Conservation (phyloP, 31 red algal species). For the Bonnemaisonia californica region DNA sequence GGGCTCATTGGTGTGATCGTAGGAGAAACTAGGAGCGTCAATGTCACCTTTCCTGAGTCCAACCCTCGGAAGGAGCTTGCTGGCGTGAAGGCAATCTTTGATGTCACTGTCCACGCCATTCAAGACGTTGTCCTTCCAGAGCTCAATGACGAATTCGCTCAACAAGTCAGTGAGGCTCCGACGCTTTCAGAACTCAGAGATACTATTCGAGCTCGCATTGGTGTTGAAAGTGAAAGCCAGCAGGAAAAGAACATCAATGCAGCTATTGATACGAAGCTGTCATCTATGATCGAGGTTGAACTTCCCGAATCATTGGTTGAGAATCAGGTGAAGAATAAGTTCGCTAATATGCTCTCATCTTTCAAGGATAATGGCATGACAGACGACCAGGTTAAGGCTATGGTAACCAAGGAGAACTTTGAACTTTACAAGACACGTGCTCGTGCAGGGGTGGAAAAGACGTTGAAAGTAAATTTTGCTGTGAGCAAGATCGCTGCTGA, state of each 20-base stretch:
- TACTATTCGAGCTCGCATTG: constrained; percentile 66
- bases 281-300: constrained; percentile 83
- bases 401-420: constrained; percentile 95
- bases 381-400: constrained; percentile 82
- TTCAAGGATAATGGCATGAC: constrained; percentile 87
- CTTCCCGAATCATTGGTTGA: constrained; percentile 92
- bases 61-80: constrained; percentile 72
- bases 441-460: constrained; percentile 69
- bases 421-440: constrained; percentile 80
- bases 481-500: constrained; percentile 81
- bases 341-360: constrained; percentile 82
- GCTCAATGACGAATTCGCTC: constrained; percentile 86
- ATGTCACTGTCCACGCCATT: constrained; percentile 80
- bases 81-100: constrained; percentile 88
- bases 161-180: constrained; percentile 62
- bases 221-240: constrained; percentile 56
- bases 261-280: constrained; percentile 81
- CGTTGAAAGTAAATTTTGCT: constrained; percentile 80
- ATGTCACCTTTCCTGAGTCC: constrained; percentile 79
- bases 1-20: constrained; percentile 79
- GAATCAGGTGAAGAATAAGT: constrained; percentile 85
- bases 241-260: constrained; percentile 77
- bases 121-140: constrained; percentile 84
- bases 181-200: constrained; percentile 70
- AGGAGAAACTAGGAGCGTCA: constrained; percentile 81